Percentiles rank a stretch among this genome's conserved stretches.
Conservation (phyloP, 1,284 basidiomycete genomes). For the Cystobasidium sp. region DNA sequence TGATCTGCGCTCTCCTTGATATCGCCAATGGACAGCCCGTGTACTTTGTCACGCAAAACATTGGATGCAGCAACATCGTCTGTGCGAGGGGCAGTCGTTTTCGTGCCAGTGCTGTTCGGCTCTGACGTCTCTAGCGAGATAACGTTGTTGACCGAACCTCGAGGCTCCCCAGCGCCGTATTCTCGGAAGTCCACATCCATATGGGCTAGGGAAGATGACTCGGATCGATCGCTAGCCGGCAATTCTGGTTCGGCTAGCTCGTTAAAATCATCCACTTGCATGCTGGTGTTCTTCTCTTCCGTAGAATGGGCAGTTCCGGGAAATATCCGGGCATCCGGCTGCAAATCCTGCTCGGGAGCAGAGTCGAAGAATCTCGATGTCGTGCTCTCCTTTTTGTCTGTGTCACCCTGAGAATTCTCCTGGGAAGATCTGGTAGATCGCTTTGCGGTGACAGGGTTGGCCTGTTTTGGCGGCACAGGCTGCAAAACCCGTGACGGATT, state of each 20-base stretch:
- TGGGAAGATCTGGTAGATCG: slow-evolving; percentile 8
- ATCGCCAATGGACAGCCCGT: too few relatives aligned
- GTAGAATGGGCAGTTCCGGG: too few relatives aligned
- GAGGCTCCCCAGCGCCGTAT: background rate
- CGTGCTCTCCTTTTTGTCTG: background rate
- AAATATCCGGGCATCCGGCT: background rate
- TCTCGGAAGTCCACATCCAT: background rate
- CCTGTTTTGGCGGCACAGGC: background rate
- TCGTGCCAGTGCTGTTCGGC: too few relatives aligned
- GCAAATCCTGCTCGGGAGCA: background rate
- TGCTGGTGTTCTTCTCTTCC: background rate
- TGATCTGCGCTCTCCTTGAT: too few relatives aligned
- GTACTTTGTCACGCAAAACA: too few relatives aligned
- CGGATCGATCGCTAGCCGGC: slow-evolving; percentile 7
- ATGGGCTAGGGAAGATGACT: background rate
- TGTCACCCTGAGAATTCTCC: background rate
- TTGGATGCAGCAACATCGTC: too few relatives aligned
- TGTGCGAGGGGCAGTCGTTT: too few relatives aligned
- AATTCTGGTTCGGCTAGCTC: slow-evolving; percentile 3
- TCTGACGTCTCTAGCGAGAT: too few relatives aligned
- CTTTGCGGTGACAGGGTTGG: background rate
- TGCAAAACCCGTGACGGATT: slow-evolving; percentile 67
- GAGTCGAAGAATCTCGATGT: slow-evolving; percentile 1
- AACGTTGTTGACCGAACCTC: too few relatives aligned
- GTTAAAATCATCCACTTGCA: background rate